phyloP scores from a whole-genome alignment of 345 rosid species.

The Euphorbia peplus region DNA sequence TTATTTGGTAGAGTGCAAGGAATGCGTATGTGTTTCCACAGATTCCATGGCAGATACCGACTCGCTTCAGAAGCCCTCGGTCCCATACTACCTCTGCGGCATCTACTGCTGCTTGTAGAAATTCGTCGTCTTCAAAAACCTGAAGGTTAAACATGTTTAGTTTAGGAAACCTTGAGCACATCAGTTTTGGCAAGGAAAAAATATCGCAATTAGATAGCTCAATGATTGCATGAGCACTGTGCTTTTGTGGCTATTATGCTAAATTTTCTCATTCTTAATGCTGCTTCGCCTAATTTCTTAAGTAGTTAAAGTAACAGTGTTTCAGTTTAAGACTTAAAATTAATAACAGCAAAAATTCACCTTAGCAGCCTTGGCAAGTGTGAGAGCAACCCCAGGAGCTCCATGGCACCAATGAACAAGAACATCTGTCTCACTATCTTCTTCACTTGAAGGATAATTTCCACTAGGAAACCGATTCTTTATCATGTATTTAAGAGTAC shows the following conservation, averaged over 20 bases:
- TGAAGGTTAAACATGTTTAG: neutral
- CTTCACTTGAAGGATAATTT: conserved; percentile 25
- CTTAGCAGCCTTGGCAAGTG: conserved; percentile 31
- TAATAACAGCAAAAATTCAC: conserved; percentile 12
- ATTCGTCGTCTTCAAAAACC: conserved; percentile 23
- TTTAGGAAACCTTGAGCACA: neutral
- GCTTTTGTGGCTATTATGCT: too few relatives aligned
- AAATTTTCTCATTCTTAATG: too few relatives aligned
- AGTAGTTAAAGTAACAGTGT: too few relatives aligned
- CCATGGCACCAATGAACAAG: conserved; percentile 40
- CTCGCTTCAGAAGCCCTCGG: conserved; percentile 28
- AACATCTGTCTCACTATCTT: conserved; percentile 23
- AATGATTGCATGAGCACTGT: too few relatives aligned
- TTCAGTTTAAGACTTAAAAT: too few relatives aligned
- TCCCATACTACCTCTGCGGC: conserved; percentile 29
- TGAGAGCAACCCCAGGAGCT: conserved; percentile 30
- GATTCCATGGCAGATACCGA: conserved; percentile 30
- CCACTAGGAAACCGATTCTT: conserved; percentile 23
- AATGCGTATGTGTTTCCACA: conserved; percentile 26
- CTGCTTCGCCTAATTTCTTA: too few relatives aligned
- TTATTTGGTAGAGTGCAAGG: conserved; percentile 25
- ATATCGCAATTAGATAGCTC: neutral
- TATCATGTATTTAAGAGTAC: conserved; percentile 28
- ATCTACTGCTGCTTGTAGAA: conserved; percentile 24
- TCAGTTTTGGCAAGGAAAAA: neutral